phyloP scores from a whole-genome alignment of 768 basidiomycete species.

The Cyathus striatus region DNA sequence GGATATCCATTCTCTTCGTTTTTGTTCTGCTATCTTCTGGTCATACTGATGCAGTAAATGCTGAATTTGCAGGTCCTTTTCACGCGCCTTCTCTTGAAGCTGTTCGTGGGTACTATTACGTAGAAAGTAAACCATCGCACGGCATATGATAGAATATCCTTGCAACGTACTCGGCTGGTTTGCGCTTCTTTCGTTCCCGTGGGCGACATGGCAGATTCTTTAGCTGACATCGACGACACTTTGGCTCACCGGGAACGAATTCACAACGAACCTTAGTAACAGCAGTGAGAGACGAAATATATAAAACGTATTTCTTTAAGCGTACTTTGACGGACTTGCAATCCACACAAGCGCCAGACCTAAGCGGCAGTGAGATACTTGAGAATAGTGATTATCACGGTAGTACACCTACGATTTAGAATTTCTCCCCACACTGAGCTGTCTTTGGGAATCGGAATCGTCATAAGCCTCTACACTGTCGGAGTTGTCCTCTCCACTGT shows the following conservation, averaged over 20 bases:
- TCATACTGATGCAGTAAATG: conserved; percentile 39
- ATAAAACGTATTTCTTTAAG: neutral
- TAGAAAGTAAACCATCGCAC: neutral
- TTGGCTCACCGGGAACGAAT: conserved; percentile 35
- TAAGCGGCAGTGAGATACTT: conserved; percentile 11
- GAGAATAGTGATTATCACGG: neutral
- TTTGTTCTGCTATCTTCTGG: conserved; percentile 29
- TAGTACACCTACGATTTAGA: conserved; percentile 13
- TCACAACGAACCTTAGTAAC: conserved; percentile 46
- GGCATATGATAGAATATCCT: neutral
- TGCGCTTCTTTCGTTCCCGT: conserved; percentile 50
- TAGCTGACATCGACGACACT: conserved; percentile 43
- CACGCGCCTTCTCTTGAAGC: conserved; percentile 37
- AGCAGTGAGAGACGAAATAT: neutral
- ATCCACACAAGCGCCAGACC: conserved; percentile 49
- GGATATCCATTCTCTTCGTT: conserved; percentile 36
- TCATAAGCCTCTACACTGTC: conserved; percentile 10
- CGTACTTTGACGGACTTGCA: conserved; percentile 54
- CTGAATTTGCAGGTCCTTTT: conserved; percentile 42
- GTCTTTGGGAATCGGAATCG: too few species aligned
- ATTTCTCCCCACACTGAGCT: too few species aligned
- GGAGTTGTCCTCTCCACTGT: conserved; percentile 8
- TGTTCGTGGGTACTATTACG: conserved; percentile 46
- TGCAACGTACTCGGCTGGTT: conserved; percentile 52
- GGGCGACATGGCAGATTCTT: conserved; percentile 41